These are phyloP conservation scores for Penicillium waksmanii DNA, from an alignment of 495 filamentous ascomycete species.

Conservation along the genomic window DNA sequence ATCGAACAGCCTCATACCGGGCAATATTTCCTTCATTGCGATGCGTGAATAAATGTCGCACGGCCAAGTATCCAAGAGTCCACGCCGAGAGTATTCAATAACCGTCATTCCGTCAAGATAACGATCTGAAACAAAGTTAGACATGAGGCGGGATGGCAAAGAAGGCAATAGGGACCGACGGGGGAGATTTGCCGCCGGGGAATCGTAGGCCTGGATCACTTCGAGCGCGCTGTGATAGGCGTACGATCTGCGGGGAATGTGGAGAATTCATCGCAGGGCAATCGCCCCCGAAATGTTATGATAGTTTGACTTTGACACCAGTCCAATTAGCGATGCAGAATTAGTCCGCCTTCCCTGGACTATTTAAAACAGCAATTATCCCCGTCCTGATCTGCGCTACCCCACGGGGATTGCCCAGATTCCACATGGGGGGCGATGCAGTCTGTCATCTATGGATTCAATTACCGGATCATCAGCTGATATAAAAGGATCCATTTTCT, in stretches of 20 bases:
- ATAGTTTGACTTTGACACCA: background rate
- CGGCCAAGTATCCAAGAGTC: background rate
- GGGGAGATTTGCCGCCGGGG: background rate
- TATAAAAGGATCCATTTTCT: background rate
- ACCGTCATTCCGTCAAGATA: background rate
- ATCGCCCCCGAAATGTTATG: background rate
- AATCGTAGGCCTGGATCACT: background rate
- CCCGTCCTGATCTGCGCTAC: slow-evolving; percentile 4
- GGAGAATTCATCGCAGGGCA: background rate
- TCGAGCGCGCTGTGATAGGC: background rate
- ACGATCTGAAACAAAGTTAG: background rate
- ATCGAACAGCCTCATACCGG: background rate
- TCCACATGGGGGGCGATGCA: background rate
- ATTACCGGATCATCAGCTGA: background rate
- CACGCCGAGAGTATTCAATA: background rate
- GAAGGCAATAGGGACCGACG: background rate
- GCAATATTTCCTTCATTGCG: background rate
- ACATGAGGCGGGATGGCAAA: background rate
- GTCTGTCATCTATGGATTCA: background rate
- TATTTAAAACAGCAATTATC: background rate
- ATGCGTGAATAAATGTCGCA: background rate
- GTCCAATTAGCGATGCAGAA: background rate
- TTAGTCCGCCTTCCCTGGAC: background rate
- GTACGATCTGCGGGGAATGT: background rate
- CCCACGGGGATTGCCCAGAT: background rate